These are phyloP conservation scores for Ceratorhiza oryzae-sativae DNA, from an alignment of 1,284 basidiomycete species.

Conservation along the genomic window DNA sequence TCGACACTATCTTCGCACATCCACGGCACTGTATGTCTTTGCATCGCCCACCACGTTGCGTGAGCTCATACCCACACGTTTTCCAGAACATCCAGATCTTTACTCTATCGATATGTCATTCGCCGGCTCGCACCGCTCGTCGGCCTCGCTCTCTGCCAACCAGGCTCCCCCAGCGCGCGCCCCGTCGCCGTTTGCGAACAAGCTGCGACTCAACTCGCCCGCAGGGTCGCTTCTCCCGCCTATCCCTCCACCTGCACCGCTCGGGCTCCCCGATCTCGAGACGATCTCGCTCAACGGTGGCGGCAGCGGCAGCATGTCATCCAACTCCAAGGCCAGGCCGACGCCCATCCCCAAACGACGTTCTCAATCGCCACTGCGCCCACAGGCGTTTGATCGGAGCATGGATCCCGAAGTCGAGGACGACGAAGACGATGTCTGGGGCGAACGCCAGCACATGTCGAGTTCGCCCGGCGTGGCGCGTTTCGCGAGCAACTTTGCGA, in stretches of 20 bases:
- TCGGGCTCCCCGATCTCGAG: slow-evolving; percentile 27
- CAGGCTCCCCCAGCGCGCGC: slow-evolving; percentile 5
- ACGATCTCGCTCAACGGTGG: slow-evolving; percentile 35
- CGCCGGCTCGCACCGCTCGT: slow-evolving; percentile 16
- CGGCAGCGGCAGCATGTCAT: slow-evolving; percentile 7
- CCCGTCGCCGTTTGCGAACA: slow-evolving; percentile 36
- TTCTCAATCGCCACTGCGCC: slow-evolving; percentile 21
- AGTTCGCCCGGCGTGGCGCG: slow-evolving; percentile 68
- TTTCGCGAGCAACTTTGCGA: slow-evolving; percentile 72
- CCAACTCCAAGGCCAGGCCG: slow-evolving; percentile 20
- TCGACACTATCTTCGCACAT: neutral
- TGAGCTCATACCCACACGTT: slow-evolving; percentile 27
- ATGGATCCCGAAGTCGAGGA: slow-evolving; percentile 36
- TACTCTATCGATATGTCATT: slow-evolving; percentile 29
- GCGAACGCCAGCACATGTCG: slow-evolving; percentile 2
- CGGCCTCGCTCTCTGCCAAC: slow-evolving; percentile 18
- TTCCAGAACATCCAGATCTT: slow-evolving; percentile 17
- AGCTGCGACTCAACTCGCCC: slow-evolving; percentile 16
- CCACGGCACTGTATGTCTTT: slow-evolving; percentile 19
- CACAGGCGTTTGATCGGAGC: slow-evolving; percentile 28
- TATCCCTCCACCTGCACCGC: slow-evolving; percentile 29
- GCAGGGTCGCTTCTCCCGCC: slow-evolving; percentile 15
- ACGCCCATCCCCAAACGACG: slow-evolving; percentile 20
- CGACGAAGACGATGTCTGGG: slow-evolving; percentile 21
- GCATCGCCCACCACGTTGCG: neutral